Percentiles rank a stretch among this genome's conserved stretches.
Evolutionary conservation across 768 basidiomycete species (phyloP).

Genomic region (Russula virescens): DNA sequence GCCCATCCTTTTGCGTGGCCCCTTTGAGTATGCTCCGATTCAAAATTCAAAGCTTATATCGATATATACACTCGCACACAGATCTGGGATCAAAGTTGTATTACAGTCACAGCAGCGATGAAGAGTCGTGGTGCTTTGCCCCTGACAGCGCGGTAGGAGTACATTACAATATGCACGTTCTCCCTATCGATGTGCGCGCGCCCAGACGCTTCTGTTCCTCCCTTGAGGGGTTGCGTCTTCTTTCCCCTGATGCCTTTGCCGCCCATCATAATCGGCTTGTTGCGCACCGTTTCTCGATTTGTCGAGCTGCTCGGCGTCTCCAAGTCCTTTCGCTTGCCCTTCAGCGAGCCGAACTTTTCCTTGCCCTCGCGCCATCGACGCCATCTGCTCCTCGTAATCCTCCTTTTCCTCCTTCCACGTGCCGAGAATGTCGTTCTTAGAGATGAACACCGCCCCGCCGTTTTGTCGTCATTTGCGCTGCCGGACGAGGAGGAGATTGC

Average conservation of each 20-base stretch:
- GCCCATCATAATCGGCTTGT: conserved; percentile 92
- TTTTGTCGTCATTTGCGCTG: conserved; percentile 34
- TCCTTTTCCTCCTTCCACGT: conserved; percentile 91
- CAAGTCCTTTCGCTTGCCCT: conserved; percentile 88
- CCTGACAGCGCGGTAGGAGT: no score
- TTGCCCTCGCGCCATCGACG: conserved; percentile 90
- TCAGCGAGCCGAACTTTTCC: conserved; percentile 85
- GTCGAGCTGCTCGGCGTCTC: conserved; percentile 78
- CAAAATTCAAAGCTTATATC: no score
- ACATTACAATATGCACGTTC: conserved; percentile 32
- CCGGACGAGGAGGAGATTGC: conserved; percentile 37
- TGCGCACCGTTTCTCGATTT: conserved; percentile 86
- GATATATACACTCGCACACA: no score
- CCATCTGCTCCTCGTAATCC: conserved; percentile 90
- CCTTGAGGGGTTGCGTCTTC: conserved; percentile 73
- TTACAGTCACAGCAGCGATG: no score
- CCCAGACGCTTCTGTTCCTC: conserved; percentile 77
- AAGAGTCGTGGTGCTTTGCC: no score
- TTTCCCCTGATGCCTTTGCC: conserved; percentile 73
- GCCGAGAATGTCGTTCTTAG: conserved; percentile 88
- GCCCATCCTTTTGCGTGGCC: no score
- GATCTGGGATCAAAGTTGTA: no score
- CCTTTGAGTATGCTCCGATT: no score
- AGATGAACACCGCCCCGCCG: conserved; percentile 64
- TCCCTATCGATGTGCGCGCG: conserved; percentile 68